phyloP scores from a whole-genome alignment of 768 basidiomycete species.

The Hypholoma fasciculare region DNA sequence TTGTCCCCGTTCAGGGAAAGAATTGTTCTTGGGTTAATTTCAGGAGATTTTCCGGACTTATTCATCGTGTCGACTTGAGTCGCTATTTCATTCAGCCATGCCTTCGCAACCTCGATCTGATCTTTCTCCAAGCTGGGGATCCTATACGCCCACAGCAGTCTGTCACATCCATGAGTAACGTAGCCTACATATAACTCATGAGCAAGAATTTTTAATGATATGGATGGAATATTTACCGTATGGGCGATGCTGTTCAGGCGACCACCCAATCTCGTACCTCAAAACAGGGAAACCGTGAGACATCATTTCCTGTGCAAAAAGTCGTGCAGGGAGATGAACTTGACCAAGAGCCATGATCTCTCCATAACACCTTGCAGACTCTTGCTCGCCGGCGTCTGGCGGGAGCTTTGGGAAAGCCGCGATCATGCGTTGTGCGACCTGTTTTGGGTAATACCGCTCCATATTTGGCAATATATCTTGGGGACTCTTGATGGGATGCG shows the following conservation, averaged over 20 bases:
- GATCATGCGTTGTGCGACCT: constrained; percentile 47
- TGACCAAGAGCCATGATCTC: constrained; percentile 61
- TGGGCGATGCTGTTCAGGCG: constrained; percentile 57
- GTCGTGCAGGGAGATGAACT: constrained; percentile 65
- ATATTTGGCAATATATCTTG: constrained; percentile 59
- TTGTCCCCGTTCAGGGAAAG: constrained; percentile 54
- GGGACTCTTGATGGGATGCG: constrained; percentile 52
- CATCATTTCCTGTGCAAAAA: constrained; percentile 62
- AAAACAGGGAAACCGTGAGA: constrained; percentile 59
- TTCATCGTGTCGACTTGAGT: constrained; percentile 34
- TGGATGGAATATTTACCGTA: constrained; percentile 40
- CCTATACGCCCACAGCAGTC: constrained; percentile 61
- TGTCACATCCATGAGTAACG: constrained; percentile 72
- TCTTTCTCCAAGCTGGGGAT: constrained; percentile 43
- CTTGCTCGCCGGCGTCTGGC: constrained; percentile 40
- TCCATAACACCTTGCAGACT: constrained; percentile 50
- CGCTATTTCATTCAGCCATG: constrained; percentile 55
- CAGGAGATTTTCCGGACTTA: constrained; percentile 10
- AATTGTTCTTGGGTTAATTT: constrained; percentile 34
- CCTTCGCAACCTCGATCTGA: constrained; percentile 48
- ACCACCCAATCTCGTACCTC: constrained; percentile 71
- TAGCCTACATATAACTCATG: constrained; percentile 42
- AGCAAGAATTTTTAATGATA: background rate
- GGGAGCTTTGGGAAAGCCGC: constrained; percentile 41
- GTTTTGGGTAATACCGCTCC: constrained; percentile 56